Conservation (phyloP, 805 yeast species). For the Candida morakotiae region DNA sequence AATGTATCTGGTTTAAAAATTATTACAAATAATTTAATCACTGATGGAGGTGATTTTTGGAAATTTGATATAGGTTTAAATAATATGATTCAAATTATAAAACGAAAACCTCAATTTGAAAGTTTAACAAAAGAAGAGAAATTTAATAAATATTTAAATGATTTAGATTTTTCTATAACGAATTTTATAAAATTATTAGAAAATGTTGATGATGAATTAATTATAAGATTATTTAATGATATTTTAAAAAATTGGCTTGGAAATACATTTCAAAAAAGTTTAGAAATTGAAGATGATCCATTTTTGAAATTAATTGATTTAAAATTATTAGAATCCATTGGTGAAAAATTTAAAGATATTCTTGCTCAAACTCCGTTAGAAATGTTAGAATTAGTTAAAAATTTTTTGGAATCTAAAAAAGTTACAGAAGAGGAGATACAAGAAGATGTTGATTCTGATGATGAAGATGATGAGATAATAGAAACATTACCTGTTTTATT, state of each 20-base stretch:
- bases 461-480: constrained; percentile 12
- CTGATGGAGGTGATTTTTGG: constrained; percentile 32
- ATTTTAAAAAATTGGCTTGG: constrained; percentile 62
- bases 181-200: constrained; percentile 40
- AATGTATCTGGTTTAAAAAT: constrained; percentile 14
- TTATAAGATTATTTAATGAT: constrained; percentile 44
- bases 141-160: constrained; percentile 22
- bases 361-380: constrained; percentile 55
- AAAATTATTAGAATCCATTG: constrained; percentile 59
- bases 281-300: constrained; percentile 26
- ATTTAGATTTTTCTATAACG: constrained; percentile 23
- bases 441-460: constrained; percentile 26
- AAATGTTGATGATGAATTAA: constrained; percentile 44
- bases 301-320: constrained; percentile 54
- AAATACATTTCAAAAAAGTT: constrained; percentile 6
- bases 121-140: constrained; percentile 17
- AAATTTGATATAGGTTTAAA: constrained; percentile 39
- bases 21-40: constrained; percentile 30
- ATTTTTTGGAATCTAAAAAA: constrained; percentile 15
- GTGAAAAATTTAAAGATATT: constrained; percentile 53
- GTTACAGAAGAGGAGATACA: constrained; percentile 13
- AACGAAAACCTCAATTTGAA: constrained; percentile 3
- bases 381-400: constrained; percentile 40
- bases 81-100: constrained; percentile 27
- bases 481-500: constrained; percentile 25